Conservation (phyloP, 345 rosid genomes). For the Linum tenue region DNA sequence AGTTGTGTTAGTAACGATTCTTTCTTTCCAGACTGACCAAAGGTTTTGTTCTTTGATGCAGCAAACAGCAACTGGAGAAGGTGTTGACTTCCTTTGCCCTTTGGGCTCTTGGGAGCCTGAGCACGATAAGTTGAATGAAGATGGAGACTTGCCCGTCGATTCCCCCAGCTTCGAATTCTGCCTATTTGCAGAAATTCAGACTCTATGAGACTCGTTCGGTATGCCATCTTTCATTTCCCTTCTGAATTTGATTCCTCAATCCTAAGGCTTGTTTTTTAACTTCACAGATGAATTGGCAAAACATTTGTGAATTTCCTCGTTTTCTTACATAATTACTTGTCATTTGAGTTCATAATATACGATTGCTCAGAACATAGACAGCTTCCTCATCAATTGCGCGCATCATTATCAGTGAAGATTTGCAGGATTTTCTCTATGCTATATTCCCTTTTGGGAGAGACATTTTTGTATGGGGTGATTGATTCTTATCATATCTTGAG, state of each 20-base stretch:
- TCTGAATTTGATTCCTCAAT: too few species aligned
- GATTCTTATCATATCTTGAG: background rate
- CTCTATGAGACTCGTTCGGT: constrained; percentile 92
- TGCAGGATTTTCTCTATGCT: too few species aligned
- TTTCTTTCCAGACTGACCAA: too few species aligned
- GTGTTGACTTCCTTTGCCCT: background rate
- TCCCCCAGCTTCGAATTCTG: constrained; percentile 21
- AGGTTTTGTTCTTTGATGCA: background rate
- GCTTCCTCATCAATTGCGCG: background rate
- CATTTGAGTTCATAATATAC: too few species aligned
- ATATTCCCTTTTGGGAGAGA: background rate
- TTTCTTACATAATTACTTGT: too few species aligned
- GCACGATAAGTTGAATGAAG: constrained; percentile 4
- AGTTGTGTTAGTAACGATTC: too few species aligned
- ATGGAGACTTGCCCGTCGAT: constrained; percentile 14
- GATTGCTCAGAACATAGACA: too few species aligned
- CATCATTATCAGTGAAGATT: background rate
- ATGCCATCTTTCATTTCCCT: background rate
- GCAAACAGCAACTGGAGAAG: background rate
- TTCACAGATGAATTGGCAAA: background rate
- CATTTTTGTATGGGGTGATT: background rate
- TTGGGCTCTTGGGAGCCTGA: background rate
- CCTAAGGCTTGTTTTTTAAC: background rate
- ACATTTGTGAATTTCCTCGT: too few species aligned
- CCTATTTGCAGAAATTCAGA: constrained; percentile 65